Conservation (phyloP, 139 green algal genomes). For the Chlorella sorokiniana region DNA sequence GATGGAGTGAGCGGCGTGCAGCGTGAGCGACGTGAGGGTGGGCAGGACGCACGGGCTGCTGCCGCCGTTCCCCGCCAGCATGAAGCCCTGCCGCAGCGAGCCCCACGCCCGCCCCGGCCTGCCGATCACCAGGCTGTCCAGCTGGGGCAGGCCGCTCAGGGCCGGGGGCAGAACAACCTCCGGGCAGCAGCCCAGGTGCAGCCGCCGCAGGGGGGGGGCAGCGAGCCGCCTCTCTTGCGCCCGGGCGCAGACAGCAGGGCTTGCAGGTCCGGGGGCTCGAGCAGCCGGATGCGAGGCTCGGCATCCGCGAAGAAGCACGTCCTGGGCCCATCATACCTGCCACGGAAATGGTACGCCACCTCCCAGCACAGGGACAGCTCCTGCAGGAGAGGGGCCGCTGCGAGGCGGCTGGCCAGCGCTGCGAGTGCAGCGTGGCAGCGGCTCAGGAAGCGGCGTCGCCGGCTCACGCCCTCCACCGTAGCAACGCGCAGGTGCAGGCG, state of each 20-base stretch:
- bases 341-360: neutral
- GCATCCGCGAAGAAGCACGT: too few species aligned
- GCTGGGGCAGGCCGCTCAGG: neutral
- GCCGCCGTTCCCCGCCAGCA: neutral
- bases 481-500: neutral
- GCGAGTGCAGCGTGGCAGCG: neutral
- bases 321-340: neutral
- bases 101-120: too few species aligned
- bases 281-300: neutral
- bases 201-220: neutral
- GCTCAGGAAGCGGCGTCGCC: neutral
- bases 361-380: constrained; percentile 2
- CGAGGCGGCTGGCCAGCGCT: neutral
- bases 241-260: neutral
- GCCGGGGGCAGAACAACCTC: neutral
- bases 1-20: neutral
- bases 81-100: neutral
- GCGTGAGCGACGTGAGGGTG: neutral
- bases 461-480: too few species aligned
- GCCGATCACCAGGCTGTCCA: neutral
- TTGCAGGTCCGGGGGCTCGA: neutral
- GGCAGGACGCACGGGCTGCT: neutral
- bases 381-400: neutral
- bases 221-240: neutral
- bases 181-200: neutral